Evolutionary conservation across 1,139 yeast genomes (phyloP), one percentile per base, ranked within the genome.

Genomic region (Protomyces gravidus): DNA sequence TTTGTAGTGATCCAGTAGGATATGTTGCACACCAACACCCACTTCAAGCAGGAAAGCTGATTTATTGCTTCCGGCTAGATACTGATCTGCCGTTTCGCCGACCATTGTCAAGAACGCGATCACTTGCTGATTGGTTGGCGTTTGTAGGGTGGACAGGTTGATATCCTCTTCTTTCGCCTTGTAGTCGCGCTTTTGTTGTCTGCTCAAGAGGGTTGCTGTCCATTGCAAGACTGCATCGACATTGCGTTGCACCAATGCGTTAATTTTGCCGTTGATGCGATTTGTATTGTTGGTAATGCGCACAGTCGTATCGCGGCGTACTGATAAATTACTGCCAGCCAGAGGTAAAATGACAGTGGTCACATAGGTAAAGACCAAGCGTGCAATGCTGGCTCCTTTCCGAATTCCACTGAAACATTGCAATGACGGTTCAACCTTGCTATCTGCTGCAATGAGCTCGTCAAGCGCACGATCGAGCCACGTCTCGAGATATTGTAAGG

Each of bases 401-500:
- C 81, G 76, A 63, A 87, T 76, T 26, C 81, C 78, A 27, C 72
- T 70, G 63, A 87, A 71, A 66, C 78, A 83, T 11, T 69, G 70
- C 46, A 85, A 72, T 59, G 76, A 75, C 15, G 80, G 64, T 3
- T 72, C 70, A 15, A 58, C 62, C 59, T 69, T 68, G 45, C 71
- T 67, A 59, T 78, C 80, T 50, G 72, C 74, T 25, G 72, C 66
- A 25, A 78, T 70, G 39, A 72, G 72, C 27, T 70, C 76, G 65
- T 81, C 85, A 13, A 67, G 61, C 0, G 90, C 79, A 7, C 84
- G 83, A 66, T 88, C 96, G 40, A 90, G 72, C 0, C 89, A 89
- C 21, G 83, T 78, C 50, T 87, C 89, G 58, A 89, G 79, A 68
- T 87, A 89, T 51, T 81, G 81, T 0, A 95, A 94, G 55, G 88